These are phyloP conservation scores for Amanita thiersii DNA, from an alignment of 768 basidiomycete genomes.

Conservation along the genomic window DNA sequence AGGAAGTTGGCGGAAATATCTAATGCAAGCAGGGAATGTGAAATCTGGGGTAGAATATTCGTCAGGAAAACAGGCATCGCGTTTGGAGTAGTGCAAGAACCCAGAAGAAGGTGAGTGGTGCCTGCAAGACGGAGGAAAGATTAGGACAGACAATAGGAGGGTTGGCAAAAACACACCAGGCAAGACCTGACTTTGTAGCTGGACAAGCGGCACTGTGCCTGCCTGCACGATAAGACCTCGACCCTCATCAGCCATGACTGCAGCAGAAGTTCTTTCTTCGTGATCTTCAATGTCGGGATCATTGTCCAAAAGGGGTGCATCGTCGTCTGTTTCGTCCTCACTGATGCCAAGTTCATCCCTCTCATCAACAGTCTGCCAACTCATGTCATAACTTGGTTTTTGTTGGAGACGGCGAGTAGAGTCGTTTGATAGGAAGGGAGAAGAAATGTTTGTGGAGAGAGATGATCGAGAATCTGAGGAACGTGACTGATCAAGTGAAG, in stretches of 20 bases:
- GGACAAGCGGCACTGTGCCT: conserved; percentile 48
- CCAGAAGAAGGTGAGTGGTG: conserved; percentile 89
- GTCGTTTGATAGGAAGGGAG: conserved; percentile 31
- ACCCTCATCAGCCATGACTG: conserved; percentile 77
- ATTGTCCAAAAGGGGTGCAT: conserved; percentile 28
- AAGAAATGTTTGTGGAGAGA: conserved; percentile 42
- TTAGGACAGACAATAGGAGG: conserved; percentile 7
- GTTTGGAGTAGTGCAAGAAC: conserved; percentile 72
- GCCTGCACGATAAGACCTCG: conserved; percentile 76
- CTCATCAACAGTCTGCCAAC: conserved; percentile 69
- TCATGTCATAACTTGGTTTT: conserved; percentile 70
- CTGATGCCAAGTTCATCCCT: conserved; percentile 55
- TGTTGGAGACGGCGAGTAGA: conserved; percentile 40
- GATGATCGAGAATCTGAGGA: conserved; percentile 79
- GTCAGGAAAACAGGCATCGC: conserved; percentile 72
- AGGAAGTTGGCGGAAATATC: conserved; percentile 91
- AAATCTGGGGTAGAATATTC: conserved; percentile 61
- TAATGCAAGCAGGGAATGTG: conserved; percentile 75
- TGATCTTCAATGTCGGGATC: conserved; percentile 33
- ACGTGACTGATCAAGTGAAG: conserved; percentile 53
- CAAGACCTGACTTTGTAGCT: conserved; percentile 47
- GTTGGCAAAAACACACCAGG: conserved; percentile 47
- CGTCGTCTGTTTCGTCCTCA: conserved; percentile 52
- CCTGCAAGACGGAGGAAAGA: conserved; percentile 35
- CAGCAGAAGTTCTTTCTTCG: conserved; percentile 69